A percentile compares a stretch with the other conserved stretches of the same genome.
Evolutionary conservation across 352 stramenopile species (phyloP).

Genomic region (Pythium chondricola): DNA sequence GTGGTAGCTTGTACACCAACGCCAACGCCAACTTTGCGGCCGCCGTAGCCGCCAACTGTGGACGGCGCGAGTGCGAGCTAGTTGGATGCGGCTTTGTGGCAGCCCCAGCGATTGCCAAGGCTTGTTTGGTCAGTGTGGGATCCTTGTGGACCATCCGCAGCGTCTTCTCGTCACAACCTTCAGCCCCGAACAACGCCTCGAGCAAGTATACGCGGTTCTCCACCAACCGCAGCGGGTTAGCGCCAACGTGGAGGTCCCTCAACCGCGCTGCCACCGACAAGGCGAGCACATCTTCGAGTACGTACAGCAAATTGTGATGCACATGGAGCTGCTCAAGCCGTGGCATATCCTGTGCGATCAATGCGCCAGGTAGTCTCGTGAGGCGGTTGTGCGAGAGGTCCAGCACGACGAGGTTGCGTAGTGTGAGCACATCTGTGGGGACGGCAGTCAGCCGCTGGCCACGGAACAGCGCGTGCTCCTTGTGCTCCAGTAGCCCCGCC

Average conservation of each 20-base stretch:
- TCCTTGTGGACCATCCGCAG: constrained; percentile 37
- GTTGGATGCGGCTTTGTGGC: neutral
- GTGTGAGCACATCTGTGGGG: constrained; percentile 41
- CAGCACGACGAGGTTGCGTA: constrained; percentile 42
- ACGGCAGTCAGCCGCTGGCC: constrained; percentile 25
- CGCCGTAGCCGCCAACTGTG: neutral
- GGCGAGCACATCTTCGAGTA: constrained; percentile 58
- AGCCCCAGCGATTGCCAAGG: neutral
- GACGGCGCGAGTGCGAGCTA: neutral
- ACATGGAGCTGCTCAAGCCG: constrained; percentile 47
- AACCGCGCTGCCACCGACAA: constrained; percentile 38
- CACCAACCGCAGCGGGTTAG: constrained; percentile 55
- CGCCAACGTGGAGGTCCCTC: constrained; percentile 41
- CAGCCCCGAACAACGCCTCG: constrained; percentile 40
- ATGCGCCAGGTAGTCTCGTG: constrained; percentile 44
- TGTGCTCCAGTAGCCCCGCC: constrained; percentile 20
- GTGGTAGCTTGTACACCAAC: constrained; percentile 41
- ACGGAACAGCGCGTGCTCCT: constrained; percentile 32
- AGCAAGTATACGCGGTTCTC: constrained; percentile 69
- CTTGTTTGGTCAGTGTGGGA: constrained; percentile 22
- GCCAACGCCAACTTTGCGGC: constrained; percentile 6
- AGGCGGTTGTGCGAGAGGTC: constrained; percentile 61
- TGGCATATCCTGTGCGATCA: constrained; percentile 33
- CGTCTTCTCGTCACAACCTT: constrained; percentile 23
- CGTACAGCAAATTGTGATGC: constrained; percentile 46